phyloP scores from a whole-genome alignment of 108 stramenopile genomes.

The Bacterosira constricta region DNA sequence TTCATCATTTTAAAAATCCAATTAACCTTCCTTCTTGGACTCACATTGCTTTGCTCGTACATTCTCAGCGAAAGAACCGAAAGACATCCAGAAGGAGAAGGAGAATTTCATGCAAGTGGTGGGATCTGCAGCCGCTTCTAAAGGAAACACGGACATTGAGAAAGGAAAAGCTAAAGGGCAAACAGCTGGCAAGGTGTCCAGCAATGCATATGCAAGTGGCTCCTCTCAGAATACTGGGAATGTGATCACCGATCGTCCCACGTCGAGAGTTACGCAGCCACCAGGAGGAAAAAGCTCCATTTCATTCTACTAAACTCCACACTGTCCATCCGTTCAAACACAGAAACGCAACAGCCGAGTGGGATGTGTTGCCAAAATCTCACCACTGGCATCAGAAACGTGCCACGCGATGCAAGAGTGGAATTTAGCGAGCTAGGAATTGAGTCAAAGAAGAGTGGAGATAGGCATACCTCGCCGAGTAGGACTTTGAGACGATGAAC shows the following conservation, averaged over 20 bases:
- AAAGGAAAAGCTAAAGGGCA: background rate
- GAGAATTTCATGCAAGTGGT: constrained; percentile 24
- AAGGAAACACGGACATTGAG: background rate
- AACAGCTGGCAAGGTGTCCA: too few relatives aligned
- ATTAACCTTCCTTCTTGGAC: too few relatives aligned
- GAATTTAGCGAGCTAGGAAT: too few relatives aligned
- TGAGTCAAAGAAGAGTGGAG: too few relatives aligned
- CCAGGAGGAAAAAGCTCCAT: constrained; percentile 66
- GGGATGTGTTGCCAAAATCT: too few relatives aligned
- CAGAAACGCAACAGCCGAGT: too few relatives aligned
- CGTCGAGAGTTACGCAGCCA: constrained; percentile 65
- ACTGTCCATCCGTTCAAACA: too few relatives aligned
- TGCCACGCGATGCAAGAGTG: too few relatives aligned
- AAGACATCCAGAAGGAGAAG: constrained; percentile 15
- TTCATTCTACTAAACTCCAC: constrained; percentile 23
- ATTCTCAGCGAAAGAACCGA: constrained; percentile 8
- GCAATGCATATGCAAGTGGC: constrained; percentile 69
- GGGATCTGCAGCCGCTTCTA: constrained; percentile 31
- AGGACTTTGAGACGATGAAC: too few relatives aligned
- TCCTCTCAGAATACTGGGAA: constrained; percentile 66
- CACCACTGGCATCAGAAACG: too few relatives aligned
- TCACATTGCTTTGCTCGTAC: background rate
- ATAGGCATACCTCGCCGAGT: too few relatives aligned
- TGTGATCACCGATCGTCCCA: constrained; percentile 78
- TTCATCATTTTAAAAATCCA: background rate